Base-by-base conservation (phyloP, 2,329 filamentous ascomycete genomes). In the Aspergillus transmontanensis region DNA sequence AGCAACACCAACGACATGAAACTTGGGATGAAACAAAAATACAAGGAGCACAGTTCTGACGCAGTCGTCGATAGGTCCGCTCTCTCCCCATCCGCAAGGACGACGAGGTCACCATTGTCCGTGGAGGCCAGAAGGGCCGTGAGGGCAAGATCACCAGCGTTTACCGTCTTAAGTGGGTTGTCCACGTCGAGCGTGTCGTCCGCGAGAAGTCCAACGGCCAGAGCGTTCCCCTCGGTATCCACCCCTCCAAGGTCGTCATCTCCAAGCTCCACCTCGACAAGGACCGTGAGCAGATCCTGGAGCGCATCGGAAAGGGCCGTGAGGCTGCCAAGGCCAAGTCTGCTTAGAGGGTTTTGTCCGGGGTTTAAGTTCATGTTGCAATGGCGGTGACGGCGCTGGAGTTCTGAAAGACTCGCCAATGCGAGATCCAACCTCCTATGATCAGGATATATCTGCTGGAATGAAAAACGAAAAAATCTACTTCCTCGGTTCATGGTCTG, bases 121-220 rank as follows among this genome's bases (percentile, higher is more conserved):
- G 95, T 75, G 95, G 95, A 78, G 85, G 86, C 84, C 91, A 96
- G 89, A 98, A 98, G 89, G 95, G 94, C 80, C 93, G 93, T 79
- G 94, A 98, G 87, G 95, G 95, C 87, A 98, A 98, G 88, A 87
- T 99, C 85, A 94, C 90, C 77, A 93, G 92, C 78, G 94, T 98
- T 82, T 99, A 97, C 90, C 93, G 48, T n/a, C 48, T 97, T 79
- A 98, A 98, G 86, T 99, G 95, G 85, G 87, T 93, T 80, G 90
- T 99, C 81, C 94, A 98, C 89, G 83, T 99, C 82, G 94, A 97
- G 89, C 93, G 94, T 78, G 90, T 99, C 81, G 90, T 90, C 83
- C 93, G 94, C 81, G 95, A 99, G 84, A 99, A 99, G 91, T 91
- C 89, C 82, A 95, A 93, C 82, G 94, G 95, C 84, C 94, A 97